Evolutionary conservation across 1,284 basidiomycete genomes (phyloP), one percentile per base, ranked within the genome.

Genomic region (Megacollybia platyphylla): DNA sequence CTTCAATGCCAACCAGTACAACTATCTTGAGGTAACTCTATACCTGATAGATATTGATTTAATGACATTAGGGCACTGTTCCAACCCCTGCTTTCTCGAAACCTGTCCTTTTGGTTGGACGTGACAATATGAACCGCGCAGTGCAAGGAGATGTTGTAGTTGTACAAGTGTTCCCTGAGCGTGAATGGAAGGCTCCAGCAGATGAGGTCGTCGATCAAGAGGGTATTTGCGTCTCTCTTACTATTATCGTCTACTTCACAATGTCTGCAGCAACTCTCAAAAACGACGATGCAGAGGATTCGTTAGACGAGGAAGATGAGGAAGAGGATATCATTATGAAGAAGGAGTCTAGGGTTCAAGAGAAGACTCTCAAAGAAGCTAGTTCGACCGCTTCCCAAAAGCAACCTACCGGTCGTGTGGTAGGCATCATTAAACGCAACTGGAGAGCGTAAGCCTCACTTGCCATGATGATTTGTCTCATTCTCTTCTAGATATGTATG

Each of bases 121-220:
- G 92, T 24, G 83, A 94, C 59, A 79, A 89, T 45, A 97, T 97
- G 87, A 99, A 99, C 58, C 79, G 96, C 20, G 80, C 92, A 0
- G 86, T 97, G 3, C 79, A 97, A 44, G 93, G 96, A 1, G 96
- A 99, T 55, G 64, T 96, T 11, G 92, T 98, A 0, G 90, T 84
- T 0, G 81, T 99, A 1, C 83, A 97, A 57, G 68, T 98, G 0
- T 84, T 97, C 45, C 77, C 84, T 15, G 77, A 94, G 59, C 73
- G 69, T 4, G 84, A 97, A 54, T 99, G 96, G 96, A 91, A 88
- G 57, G 83, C 88, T 0, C 87, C 92, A 3, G 81, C 81, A 3
- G 87, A 97, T 49, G 88, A 94, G 53, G 93, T 98, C 0, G 74
- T 97, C 3, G 94, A 97, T 56, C 85, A 89, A 63, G 91, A 94